phyloP scores from a whole-genome alignment of 1,284 basidiomycete genomes.

The Sanghuangporus baumii region DNA sequence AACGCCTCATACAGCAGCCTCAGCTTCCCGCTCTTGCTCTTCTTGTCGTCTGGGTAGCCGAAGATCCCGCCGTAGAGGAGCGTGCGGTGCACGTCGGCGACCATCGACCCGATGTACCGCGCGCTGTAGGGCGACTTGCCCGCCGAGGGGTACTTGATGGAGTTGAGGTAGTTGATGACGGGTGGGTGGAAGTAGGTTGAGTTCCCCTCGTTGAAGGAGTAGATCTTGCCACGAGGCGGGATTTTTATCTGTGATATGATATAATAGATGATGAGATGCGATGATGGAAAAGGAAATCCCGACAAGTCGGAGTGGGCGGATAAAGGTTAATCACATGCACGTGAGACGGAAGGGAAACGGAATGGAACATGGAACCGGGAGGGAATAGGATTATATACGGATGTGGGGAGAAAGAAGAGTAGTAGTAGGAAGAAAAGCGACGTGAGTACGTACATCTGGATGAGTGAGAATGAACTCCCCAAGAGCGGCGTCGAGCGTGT shows the following conservation, averaged over 20 bases:
- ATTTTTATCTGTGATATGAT: conserved; percentile 69
- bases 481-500: conserved; percentile 92
- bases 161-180: conserved; percentile 84
- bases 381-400: background rate
- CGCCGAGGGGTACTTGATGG: conserved; percentile 84
- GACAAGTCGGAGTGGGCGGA: background rate
- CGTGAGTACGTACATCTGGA: conserved; percentile 65
- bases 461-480: conserved; percentile 99
- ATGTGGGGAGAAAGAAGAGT: background rate
- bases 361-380: conserved; percentile 17
- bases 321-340: background rate
- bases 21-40: conserved; percentile 94
- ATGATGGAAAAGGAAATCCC: background rate
- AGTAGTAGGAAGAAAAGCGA: background rate
- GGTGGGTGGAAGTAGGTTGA: conserved; percentile 90
- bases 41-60: conserved; percentile 97
- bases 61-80: conserved; percentile 98
- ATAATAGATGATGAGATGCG: conserved; percentile 12
- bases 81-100: conserved; percentile 95
- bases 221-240: conserved; percentile 94
- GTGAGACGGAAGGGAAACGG: background rate
- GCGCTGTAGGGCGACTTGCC: conserved; percentile 84
- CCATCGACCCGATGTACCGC: conserved; percentile 99
- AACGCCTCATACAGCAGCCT: conserved; percentile 96
- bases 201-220: conserved; percentile 99